Percentiles rank a stretch among this genome's conserved stretches.
phyloP scores from a whole-genome alignment of 2,329 filamentous ascomycete genomes.

The Aspergillus sp. region DNA sequence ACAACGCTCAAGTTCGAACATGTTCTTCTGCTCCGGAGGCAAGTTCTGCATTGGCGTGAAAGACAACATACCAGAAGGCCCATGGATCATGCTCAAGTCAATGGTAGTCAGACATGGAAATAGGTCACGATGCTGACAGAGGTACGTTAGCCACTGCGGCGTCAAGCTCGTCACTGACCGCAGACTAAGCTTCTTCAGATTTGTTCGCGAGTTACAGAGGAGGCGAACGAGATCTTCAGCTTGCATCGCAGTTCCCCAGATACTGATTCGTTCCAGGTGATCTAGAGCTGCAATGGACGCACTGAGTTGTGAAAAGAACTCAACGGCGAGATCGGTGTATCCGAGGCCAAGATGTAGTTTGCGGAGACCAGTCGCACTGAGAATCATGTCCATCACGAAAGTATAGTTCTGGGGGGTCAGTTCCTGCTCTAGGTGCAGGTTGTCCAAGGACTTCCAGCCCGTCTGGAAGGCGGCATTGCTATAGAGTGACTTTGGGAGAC shows the following conservation, averaged over 20 bases:
- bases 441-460: constrained; percentile 8
- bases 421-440: constrained; percentile 16
- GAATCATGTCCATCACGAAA: constrained; percentile 12
- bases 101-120: constrained; percentile 8
- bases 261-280: constrained; percentile 10
- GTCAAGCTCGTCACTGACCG: constrained; percentile 3
- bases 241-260: constrained; percentile 7
- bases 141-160: not conserved
- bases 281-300: not conserved
- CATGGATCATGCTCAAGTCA: not conserved
- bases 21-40: not conserved
- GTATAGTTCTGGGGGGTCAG: constrained; percentile 15
- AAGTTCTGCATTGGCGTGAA: not conserved
- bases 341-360: constrained; percentile 15
- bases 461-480: constrained; percentile 4
- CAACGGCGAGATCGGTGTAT: constrained; percentile 10
- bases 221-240: constrained; percentile 8
- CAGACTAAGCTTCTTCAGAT: constrained; percentile 4
- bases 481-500: constrained; percentile 14
- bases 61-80: not conserved
- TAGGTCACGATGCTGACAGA: not conserved
- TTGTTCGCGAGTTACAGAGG: constrained; percentile 2
- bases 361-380: constrained; percentile 5
- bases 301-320: constrained; percentile 13
- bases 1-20: not conserved